These are phyloP conservation scores for Penicillium chermesinum DNA, from an alignment of 495 filamentous ascomycete species.

Conservation along the genomic window DNA sequence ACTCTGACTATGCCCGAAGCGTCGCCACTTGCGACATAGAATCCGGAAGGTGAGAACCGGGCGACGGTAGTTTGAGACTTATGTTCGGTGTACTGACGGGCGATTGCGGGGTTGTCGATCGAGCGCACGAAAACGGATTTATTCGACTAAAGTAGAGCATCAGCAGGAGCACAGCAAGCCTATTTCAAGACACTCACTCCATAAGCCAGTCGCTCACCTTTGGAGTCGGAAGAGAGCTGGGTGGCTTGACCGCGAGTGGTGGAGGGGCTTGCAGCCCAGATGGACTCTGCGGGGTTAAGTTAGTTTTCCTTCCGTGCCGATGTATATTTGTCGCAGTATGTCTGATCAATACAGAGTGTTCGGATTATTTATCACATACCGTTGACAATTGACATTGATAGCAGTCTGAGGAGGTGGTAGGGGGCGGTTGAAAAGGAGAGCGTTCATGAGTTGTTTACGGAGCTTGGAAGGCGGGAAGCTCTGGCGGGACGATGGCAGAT, in stretches of 20 bases:
- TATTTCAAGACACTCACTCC: conserved; percentile 54
- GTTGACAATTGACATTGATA: conserved; percentile 42
- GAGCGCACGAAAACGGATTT: conserved; percentile 94
- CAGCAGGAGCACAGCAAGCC: not conserved
- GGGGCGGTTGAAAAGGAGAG: conserved; percentile 1
- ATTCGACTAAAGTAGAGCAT: conserved; percentile 59
- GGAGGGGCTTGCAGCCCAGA: conserved; percentile 71
- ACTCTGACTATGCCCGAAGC: conserved; percentile 75
- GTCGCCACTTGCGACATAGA: conserved; percentile 93
- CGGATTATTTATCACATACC: too few species aligned
- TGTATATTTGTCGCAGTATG: too few species aligned
- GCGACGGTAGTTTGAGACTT: conserved; percentile 85
- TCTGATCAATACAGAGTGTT: too few species aligned
- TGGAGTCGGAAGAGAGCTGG: conserved; percentile 80
- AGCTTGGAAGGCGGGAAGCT: not conserved
- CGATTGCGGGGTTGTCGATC: conserved; percentile 78
- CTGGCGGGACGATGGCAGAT: conserved; percentile 2
- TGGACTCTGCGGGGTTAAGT: conserved; percentile 46
- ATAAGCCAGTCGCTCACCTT: conserved; percentile 90
- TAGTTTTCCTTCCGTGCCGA: conserved; percentile 3
- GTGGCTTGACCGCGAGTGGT: conserved; percentile 86
- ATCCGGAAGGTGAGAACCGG: conserved; percentile 90
- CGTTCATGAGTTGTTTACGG: conserved; percentile 4
- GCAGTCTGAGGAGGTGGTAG: conserved; percentile 3
- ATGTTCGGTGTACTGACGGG: conserved; percentile 87